Conservation (phyloP, 2,329 filamentous ascomycete genomes). For the Colletotrichum tabaci region DNA sequence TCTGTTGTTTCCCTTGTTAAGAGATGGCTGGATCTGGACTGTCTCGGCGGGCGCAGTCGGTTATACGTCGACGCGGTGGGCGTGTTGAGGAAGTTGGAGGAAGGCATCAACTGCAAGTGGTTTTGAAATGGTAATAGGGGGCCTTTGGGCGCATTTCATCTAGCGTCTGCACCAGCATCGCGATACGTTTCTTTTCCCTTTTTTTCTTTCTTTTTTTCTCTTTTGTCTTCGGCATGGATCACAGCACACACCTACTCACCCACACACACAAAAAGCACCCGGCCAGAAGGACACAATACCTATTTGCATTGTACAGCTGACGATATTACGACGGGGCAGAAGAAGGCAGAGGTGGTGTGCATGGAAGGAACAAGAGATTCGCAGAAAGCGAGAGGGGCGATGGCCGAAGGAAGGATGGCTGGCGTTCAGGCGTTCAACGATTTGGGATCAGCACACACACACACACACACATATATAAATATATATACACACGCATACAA, state of each 20-base stretch:
- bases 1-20: conserved; percentile 65
- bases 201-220: background rate
- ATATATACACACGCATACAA: background rate
- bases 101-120: conserved; percentile 48
- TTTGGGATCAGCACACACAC: background rate
- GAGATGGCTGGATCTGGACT: conserved; percentile 64
- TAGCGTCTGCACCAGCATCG: background rate
- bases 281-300: conserved; percentile 11
- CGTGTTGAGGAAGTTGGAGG: conserved; percentile 67
- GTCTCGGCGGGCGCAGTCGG: conserved; percentile 63
- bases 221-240: background rate
- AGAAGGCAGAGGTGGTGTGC: background rate
- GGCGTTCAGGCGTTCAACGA: background rate
- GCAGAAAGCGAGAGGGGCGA: background rate
- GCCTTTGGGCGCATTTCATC: background rate
- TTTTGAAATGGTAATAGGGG: conserved; percentile 20
- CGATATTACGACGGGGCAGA: background rate
- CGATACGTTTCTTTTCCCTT: background rate
- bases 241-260: background rate
- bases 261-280: background rate
- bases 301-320: conserved; percentile 16
- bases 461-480: too few relatives aligned
- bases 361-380: background rate
- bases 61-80: conserved; percentile 68
- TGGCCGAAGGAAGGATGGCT: background rate